Evolutionary conservation across 495 filamentous ascomycete species (phyloP).

Genomic region (Penicillium paxilli): DNA sequence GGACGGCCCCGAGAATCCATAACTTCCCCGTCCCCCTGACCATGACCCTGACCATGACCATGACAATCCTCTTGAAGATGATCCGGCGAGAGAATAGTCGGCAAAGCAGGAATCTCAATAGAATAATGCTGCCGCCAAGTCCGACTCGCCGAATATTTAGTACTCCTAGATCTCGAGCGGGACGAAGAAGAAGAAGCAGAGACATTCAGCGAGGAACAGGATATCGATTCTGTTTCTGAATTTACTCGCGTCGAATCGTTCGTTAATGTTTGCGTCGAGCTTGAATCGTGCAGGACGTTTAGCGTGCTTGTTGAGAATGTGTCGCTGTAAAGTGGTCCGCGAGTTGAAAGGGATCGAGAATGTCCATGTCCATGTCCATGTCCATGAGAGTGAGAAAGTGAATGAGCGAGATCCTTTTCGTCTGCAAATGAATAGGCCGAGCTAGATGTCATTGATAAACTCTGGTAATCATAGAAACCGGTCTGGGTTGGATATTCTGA

Average conservation of each 20-base stretch:
- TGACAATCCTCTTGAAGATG: constrained; percentile 15
- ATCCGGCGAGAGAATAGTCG: constrained; percentile 21
- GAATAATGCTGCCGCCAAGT: constrained; percentile 18
- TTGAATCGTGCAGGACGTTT: background rate
- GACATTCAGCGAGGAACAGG: no score
- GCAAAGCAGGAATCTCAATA: constrained; percentile 18
- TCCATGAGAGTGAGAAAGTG: background rate
- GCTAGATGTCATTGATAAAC: background rate
- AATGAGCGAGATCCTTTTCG: no score
- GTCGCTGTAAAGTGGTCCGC: constrained; percentile 15
- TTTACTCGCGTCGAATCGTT: no score
- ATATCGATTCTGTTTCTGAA: no score
- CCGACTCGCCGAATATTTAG: constrained; percentile 12
- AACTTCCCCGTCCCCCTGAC: no score
- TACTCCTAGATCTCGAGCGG: constrained; percentile 21
- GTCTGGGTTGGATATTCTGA: constrained; percentile 19
- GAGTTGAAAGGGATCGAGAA: background rate
- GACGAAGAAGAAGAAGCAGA: no score
- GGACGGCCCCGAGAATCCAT: constrained; percentile 27
- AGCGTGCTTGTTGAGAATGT: constrained; percentile 5
- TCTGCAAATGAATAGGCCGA: background rate
- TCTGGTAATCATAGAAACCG: background rate
- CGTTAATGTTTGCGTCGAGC: constrained; percentile 5
- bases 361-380: no score
- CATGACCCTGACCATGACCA: constrained; percentile 34